phyloP scores from a whole-genome alignment of 2,329 filamentous ascomycete species.

The Magnaporthiopsis rhizophila region DNA sequence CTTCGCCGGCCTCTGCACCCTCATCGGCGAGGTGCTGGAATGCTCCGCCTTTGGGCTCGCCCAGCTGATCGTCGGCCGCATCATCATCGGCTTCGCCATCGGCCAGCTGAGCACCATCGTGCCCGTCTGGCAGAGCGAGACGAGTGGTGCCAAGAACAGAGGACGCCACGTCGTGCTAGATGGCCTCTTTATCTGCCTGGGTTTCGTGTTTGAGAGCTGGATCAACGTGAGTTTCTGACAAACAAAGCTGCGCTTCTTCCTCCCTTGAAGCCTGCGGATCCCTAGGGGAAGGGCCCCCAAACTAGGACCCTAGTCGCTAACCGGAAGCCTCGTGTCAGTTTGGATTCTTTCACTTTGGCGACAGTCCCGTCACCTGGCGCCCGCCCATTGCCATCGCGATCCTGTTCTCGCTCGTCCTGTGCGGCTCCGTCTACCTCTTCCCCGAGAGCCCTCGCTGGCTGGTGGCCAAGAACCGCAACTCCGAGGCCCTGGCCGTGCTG shows the following conservation, averaged over 20 bases:
- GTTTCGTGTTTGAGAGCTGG: conserved; percentile 12
- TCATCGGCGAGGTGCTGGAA: conserved; percentile 40
- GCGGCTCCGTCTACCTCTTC: conserved; percentile 26
- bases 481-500: conserved; percentile 10
- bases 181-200: conserved; percentile 13
- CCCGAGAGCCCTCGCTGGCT: conserved; percentile 33
- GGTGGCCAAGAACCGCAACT: conserved; percentile 5
- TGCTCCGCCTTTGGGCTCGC: conserved; percentile 34
- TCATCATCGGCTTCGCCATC: conserved; percentile 41
- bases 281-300: no score
- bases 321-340: neutral
- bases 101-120: conserved; percentile 39
- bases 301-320: no score
- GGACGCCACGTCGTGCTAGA: conserved; percentile 17
- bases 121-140: conserved; percentile 19
- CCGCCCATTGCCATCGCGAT: conserved; percentile 28
- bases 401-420: conserved; percentile 23
- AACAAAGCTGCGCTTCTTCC: neutral
- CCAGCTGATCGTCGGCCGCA: conserved; percentile 41
- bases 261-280: no score
- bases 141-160: conserved; percentile 14
- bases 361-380: conserved; percentile 13
- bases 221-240: conserved; percentile 9
- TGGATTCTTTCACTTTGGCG: conserved; percentile 10
- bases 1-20: conserved; percentile 37